A percentile compares a stretch with the other conserved stretches of the same genome.
Conservation (phyloP, 257 asterid genomes). For the Eucommia ulmoides region DNA sequence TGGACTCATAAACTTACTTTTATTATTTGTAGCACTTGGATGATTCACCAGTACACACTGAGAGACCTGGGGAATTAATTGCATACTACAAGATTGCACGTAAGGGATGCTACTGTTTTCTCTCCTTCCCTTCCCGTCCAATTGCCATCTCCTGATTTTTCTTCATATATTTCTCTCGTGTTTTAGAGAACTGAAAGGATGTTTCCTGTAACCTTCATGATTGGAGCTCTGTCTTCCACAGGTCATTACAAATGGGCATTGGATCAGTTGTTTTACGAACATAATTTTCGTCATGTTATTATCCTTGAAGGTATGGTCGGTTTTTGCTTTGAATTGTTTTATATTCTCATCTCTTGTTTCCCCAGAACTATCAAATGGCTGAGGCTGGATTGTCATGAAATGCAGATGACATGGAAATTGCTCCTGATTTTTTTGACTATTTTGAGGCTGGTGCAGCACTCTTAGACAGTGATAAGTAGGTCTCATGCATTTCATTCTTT, state of each 20-base stretch:
- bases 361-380: slow-evolving; percentile 8
- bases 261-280: slow-evolving; percentile 83
- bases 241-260: slow-evolving; percentile 99
- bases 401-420: slow-evolving; percentile 98
- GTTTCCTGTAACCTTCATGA: slow-evolving; percentile 8
- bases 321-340: slow-evolving; percentile 10
- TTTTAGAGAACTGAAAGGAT: too few relatives aligned
- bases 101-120: slow-evolving; percentile 24
- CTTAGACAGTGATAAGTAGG: slow-evolving; percentile 92
- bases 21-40: slow-evolving; percentile 66
- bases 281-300: slow-evolving; percentile 77
- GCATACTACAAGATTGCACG: slow-evolving; percentile 99
- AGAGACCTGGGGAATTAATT: slow-evolving; percentile 87
- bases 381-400: slow-evolving; percentile 10
- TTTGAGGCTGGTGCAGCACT: slow-evolving; percentile 95
- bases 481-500: slow-evolving; percentile 10
- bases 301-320: slow-evolving; percentile 86
- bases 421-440: slow-evolving; percentile 89
- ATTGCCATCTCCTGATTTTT: too few relatives aligned
- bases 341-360: slow-evolving; percentile 12
- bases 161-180: too few relatives aligned
- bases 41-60: slow-evolving; percentile 72
- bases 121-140: slow-evolving; percentile 13
- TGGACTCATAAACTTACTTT: too few relatives aligned
- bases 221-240: slow-evolving; percentile 16